Percentiles rank a stretch among this genome's conserved stretches.
These are phyloP conservation scores for Cicer yamashitae DNA, from an alignment of 306 rosid genomes.

Conservation along the genomic window DNA sequence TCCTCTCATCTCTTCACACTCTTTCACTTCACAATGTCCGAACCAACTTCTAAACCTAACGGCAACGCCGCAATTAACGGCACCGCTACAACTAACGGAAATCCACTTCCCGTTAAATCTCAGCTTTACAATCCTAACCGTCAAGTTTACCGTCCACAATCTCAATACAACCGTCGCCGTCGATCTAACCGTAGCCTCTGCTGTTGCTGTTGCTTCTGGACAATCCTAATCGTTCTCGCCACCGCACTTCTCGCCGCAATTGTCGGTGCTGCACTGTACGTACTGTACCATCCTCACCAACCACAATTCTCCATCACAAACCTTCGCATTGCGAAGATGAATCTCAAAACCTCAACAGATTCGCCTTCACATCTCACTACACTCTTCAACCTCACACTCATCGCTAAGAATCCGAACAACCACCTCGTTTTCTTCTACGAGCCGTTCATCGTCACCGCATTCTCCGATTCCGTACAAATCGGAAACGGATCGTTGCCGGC, in stretches of 20 bases:
- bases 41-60: conserved; percentile 66
- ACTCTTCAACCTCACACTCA: conserved; percentile 75
- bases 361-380: conserved; percentile 73
- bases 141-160: conserved; percentile 70
- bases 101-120: conserved; percentile 52
- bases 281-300: conserved; percentile 87
- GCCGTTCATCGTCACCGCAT: conserved; percentile 54
- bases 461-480: conserved; percentile 55
- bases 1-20: not conserved
- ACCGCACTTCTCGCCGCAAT: conserved; percentile 71
- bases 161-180: conserved; percentile 65
- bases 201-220: conserved; percentile 98
- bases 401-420: conserved; percentile 78
- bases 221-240: conserved; percentile 60
- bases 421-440: conserved; percentile 81
- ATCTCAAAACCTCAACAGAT: conserved; percentile 74
- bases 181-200: conserved; percentile 71
- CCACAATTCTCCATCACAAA: conserved; percentile 85
- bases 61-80: conserved; percentile 46
- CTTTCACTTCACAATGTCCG: conserved; percentile 55
- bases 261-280: conserved; percentile 76
- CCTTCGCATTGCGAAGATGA: conserved; percentile 79
- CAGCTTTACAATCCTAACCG: conserved; percentile 64
- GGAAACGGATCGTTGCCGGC: conserved; percentile 80
- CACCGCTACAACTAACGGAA: conserved; percentile 46